Evolutionary conservation across 2,329 filamentous ascomycete species (phyloP), one percentile per base, ranked within the genome.

Genomic region (Aspergillus fumigatus): DNA sequence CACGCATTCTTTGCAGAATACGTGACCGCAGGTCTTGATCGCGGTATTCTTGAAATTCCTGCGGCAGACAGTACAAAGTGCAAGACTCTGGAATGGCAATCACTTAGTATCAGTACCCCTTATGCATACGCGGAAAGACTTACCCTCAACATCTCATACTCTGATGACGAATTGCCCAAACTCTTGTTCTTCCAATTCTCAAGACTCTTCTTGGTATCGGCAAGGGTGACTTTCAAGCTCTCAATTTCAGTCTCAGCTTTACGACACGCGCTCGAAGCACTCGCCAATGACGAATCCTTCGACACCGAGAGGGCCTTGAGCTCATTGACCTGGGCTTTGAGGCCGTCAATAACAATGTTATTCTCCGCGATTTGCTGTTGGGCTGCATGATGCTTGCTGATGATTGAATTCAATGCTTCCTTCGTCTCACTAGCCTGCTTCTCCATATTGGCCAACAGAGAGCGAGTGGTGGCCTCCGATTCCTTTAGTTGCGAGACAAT

Each of bases 401-500:
- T 81, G 35, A 92, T 77, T 3, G 83, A 81, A n/a, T 83, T 83
- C 65, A 96, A 86, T 19, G 88, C 84, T 62, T 93, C 89, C 70
- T 88, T 91, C 65, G 91, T 78, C 67, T 97, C 92, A 9, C 87
- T 85, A 41, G 94, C 77, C 70, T 97, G 92, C 77, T 96, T 97
- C 75, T 99, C 94, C 59, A 96, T 79, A 66, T 93, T 96, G 63
- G 86, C 84, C 19, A 94, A 80, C 27, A 97, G 75, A 17, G 86
- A 85, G 51, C 90, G 84, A 62, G 88, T 90, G 53, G 89, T 84
- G 5, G 86, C 81, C 71, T 97, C 94, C 1, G 90, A 84, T 54
- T 97, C 93, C 78, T 99, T 99, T 54, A 97, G 80, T 64, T 96
- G 90, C 0, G 91, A 84, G 45, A 99, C 92, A 58, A 97, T 95